A percentile compares a stretch with the other conserved stretches of the same genome.
These are phyloP conservation scores for Colletotrichum simmondsii DNA, from an alignment of 2,329 filamentous ascomycete genomes.

Conservation along the genomic window DNA sequence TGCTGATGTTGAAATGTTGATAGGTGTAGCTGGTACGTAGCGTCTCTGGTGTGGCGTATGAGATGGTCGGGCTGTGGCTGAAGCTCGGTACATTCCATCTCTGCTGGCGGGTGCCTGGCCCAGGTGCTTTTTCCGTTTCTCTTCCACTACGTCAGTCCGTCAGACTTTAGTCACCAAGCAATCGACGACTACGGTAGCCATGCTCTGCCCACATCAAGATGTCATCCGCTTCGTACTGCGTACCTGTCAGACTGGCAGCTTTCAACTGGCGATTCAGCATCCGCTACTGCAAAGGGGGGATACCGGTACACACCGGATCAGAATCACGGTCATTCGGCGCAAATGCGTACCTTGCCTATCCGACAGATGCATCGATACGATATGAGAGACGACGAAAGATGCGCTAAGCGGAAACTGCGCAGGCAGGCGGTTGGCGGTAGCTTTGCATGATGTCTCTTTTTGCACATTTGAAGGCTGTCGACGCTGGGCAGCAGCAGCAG, in stretches of 20 bases:
- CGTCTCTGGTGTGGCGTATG: too few species aligned
- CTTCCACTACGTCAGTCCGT: too few species aligned
- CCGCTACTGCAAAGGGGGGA: slow-evolving; percentile 6
- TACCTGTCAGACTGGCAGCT: slow-evolving; percentile 5
- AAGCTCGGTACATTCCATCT: too few species aligned
- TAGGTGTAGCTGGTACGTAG: too few species aligned
- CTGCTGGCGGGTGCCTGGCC: too few species aligned
- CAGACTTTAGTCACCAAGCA: too few species aligned
- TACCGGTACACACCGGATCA: background rate
- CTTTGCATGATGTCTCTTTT: background rate
- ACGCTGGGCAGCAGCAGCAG: background rate
- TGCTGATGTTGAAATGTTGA: too few species aligned
- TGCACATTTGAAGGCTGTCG: background rate
- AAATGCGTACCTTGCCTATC: slow-evolving; percentile 29
- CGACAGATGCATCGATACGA: background rate
- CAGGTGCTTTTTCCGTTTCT: too few species aligned
- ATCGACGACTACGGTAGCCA: too few species aligned
- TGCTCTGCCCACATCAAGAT: too few species aligned
- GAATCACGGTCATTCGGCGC: background rate
- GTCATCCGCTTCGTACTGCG: background rate
- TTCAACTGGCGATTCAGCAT: background rate
- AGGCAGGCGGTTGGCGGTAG: background rate
- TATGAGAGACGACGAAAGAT: slow-evolving; percentile 4
- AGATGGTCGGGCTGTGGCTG: too few species aligned
- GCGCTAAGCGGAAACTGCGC: background rate